phyloP scores from a whole-genome alignment of 2,329 filamentous ascomycete species.

The Dactylonectria estremocensis region DNA sequence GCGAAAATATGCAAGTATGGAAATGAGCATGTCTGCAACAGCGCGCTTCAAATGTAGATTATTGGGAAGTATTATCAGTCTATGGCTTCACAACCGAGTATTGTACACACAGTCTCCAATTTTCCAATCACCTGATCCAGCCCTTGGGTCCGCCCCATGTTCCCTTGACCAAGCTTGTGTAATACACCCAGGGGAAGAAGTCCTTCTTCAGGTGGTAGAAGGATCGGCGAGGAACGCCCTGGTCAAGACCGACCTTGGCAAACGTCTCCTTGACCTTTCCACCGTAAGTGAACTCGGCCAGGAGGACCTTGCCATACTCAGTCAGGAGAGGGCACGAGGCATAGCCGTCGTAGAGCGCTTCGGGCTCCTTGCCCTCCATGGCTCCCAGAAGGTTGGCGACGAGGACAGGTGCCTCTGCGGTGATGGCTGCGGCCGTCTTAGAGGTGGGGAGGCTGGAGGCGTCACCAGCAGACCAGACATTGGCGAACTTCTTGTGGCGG shows the following conservation, averaged over 20 bases:
- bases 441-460: slow-evolving; percentile 72
- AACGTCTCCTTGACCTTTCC: slow-evolving; percentile 76
- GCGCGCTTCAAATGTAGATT: neutral
- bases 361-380: slow-evolving; percentile 61
- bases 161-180: slow-evolving; percentile 73
- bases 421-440: slow-evolving; percentile 70
- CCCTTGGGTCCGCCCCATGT: slow-evolving; percentile 74
- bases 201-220: slow-evolving; percentile 78
- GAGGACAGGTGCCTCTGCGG: slow-evolving; percentile 65
- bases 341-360: slow-evolving; percentile 67
- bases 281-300: slow-evolving; percentile 77
- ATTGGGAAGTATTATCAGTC: neutral
- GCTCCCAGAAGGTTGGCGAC: slow-evolving; percentile 63
- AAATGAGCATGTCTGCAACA: neutral
- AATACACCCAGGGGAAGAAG: slow-evolving; percentile 79
- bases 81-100: neutral
- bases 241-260: slow-evolving; percentile 69
- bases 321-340: slow-evolving; percentile 69
- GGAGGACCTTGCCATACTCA: slow-evolving; percentile 73
- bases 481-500: slow-evolving; percentile 67
- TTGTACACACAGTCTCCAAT: neutral
- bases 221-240: slow-evolving; percentile 66
- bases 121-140: slow-evolving; percentile 49
- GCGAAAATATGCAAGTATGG: too few species aligned
- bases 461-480: slow-evolving; percentile 73